Evolutionary conservation across 1,284 basidiomycete species (phyloP), one percentile per base, ranked within the genome.

Genomic region (Vanrija sp.): DNA sequence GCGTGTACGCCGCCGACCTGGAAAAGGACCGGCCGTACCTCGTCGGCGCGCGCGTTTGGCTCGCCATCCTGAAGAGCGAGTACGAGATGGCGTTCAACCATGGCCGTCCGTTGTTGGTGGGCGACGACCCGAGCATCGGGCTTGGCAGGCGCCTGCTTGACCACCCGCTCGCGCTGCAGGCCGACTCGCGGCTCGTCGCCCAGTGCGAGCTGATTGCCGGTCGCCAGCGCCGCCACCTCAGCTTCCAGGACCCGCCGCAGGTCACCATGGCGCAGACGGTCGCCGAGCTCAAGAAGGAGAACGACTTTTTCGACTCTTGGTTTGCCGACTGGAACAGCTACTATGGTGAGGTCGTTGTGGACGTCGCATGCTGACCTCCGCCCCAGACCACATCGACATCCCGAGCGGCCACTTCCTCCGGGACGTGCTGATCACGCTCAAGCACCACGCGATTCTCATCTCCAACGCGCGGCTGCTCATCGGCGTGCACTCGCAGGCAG

Each of bases 131-230:
- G 49, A 89, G 93, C 57, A 82, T 80, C 65, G 83, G 88, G 50
- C 87, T 54, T 9, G 46, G 87, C 52, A 83, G 88, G 23, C 76
- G 85, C 26, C 81, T 93, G 18, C 78, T 95, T 26, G 83, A 85
- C 57, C 91, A 94, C 69, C 91, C 91, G 15, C 79, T 93, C n/a
- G 83, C 89, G 8, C 87, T 92, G 57, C 86, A 89, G 64, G 89
- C 91, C 63, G 91, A 95, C 68, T 89, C 88, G 83, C 86, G 91
- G 43, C 83, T 95, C 21, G 89, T 94, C 16, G 89, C 90, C 4
- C 91, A 89, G 1, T 87, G 69, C 58, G 73, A 75, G 55, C 55
- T 69, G 38, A 63, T 73, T 38, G 55, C 64, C 9, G 55, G 61
- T 7, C 57, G 73, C 51, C 57, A 66, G 68, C 26, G 46, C 21